Evolutionary conservation across 345 rosid genomes (phyloP), one percentile per base, ranked within the genome.

Genomic region (Luvunga scandens): DNA sequence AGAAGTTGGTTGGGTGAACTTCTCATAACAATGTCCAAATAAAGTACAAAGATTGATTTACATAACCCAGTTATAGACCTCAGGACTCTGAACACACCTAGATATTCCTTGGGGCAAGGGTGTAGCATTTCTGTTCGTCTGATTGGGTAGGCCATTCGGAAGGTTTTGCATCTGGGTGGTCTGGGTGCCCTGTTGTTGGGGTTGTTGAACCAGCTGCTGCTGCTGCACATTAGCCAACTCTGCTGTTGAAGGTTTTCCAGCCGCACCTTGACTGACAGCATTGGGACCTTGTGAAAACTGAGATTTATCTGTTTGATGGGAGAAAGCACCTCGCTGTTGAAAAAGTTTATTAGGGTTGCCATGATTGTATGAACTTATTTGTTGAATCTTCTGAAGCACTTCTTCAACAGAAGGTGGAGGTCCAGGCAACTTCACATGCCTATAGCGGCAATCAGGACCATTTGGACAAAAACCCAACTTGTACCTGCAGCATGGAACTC

Each of bases 391-490:
- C 78, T 90, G 99, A 84, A 94, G 92, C 79, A 90, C 94, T 93
- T 94, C 98, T 84, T 90, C 98, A 66, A 93, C 98, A 0, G 98
- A 73, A 72, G 99, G 99, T 73, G 97, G 98, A 77, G 99, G 98
- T 79, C 97, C 98, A 75, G 97, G 90, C 74, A 90, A 79, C 87
- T 97, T 94, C 4, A 93, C 98, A 77, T 97, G 99, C 88, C 98
- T 89, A 66, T 94, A 97, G 33, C 98, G 89, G 78, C 98, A 97
- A 73, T 94, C 98, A 60, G 96, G 91, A 85, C 98, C 99, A 87
- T 94, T 94, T 56, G 99, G 99, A 84, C 99, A 94, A 84, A 97
- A 97, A 18, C 99, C 99, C 61, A 94, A 81, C 90, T 97, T 97
- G 86, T 91, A 97, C 99, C 98, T 97, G 81, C 75, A 84, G 65